Base-by-base conservation (phyloP, 1,139 yeast genomes). In the Yamadazyma diospyri region DNA sequence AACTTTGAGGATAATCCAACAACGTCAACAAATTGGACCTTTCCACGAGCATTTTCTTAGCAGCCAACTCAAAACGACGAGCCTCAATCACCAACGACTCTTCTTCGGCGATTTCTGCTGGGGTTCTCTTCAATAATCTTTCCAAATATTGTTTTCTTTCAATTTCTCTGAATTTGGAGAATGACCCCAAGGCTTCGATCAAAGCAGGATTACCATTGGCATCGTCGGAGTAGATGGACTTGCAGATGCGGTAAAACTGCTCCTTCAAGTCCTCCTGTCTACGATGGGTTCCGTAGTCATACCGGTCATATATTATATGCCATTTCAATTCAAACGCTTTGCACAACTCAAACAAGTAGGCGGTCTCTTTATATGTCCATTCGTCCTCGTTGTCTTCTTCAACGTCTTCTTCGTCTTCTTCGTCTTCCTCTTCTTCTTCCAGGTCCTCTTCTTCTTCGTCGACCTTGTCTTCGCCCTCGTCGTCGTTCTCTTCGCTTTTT, bases 21-120 rank as follows among this genome's bases (percentile, higher is more conserved):
- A 88, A 63, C 10, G 85, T 77, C 35, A 92, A 64, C 26, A 94
- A 61, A 36, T 86, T 82, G 2, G 88, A 81, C 46, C 98, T 72
- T 56, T 92, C 98, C 32, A 71, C 64, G 37, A 89, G 72, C 73
- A 92, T 84, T 52, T 86, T 83, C 62, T 87, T 89, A 0, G 97
- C 95, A 1, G 95, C 88, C 37, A 89, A 76, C 51, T 92, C 98
- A 42, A 92, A 85, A 44, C 94, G 78, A 37, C 95, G 76, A 2
- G 97, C 94, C 54, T 92, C 98, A 29, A 89, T 80, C 3, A 92
- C 87, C 33, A 92, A 65, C 0, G 95, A 87, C 55, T 94, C 97
- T 56, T 92, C 99, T 57, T 92, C 98, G 0, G 98, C 97, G 25
- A 92, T 86, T 53, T 92, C 98, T 0, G 97, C 95, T 0, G 98